Conservation (phyloP, 306 rosid genomes). For the Urtica urens region DNA sequence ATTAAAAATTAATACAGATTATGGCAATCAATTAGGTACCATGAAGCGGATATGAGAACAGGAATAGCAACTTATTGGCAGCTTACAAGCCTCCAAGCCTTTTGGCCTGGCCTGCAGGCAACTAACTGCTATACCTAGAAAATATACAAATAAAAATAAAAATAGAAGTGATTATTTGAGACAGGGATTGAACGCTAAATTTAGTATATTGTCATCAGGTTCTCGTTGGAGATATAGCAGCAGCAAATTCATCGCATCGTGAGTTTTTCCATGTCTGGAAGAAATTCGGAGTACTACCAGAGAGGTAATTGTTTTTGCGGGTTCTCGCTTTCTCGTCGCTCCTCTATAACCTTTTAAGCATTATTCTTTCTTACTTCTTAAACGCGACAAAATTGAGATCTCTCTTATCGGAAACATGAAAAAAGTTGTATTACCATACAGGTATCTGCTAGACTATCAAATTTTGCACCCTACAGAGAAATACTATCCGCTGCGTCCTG, state of each 20-base stretch:
- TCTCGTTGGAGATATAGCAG: slow-evolving; percentile 80
- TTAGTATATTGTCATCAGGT: slow-evolving; percentile 41
- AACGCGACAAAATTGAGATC: too few species aligned
- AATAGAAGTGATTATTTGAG: slow-evolving; percentile 1
- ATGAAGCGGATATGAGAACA: slow-evolving; percentile 95
- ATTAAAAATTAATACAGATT: not conserved
- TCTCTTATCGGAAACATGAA: not conserved
- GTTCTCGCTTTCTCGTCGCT: too few species aligned
- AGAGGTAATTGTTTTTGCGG: too few species aligned
- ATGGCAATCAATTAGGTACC: slow-evolving; percentile 58
- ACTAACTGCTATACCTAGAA: slow-evolving; percentile 21
- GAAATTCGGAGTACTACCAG: slow-evolving; percentile 82
- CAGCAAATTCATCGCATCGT: slow-evolving; percentile 92
- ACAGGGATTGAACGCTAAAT: slow-evolving; percentile 17
- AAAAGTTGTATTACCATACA: slow-evolving; percentile 19
- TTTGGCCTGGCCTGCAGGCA: slow-evolving; percentile 99
- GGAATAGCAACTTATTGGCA: slow-evolving; percentile 98
- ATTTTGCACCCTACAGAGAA: slow-evolving; percentile 94
- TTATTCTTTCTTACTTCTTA: too few species aligned
- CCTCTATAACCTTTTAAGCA: too few species aligned
- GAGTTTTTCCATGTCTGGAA: slow-evolving; percentile 86
- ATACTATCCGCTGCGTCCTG: slow-evolving; percentile 93
- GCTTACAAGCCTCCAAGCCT: slow-evolving; percentile 98
- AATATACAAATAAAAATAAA: too few species aligned
- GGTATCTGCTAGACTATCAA: slow-evolving; percentile 91